Conservation (phyloP, 2,329 filamentous ascomycete genomes). For the Rutstroemia sp. region DNA sequence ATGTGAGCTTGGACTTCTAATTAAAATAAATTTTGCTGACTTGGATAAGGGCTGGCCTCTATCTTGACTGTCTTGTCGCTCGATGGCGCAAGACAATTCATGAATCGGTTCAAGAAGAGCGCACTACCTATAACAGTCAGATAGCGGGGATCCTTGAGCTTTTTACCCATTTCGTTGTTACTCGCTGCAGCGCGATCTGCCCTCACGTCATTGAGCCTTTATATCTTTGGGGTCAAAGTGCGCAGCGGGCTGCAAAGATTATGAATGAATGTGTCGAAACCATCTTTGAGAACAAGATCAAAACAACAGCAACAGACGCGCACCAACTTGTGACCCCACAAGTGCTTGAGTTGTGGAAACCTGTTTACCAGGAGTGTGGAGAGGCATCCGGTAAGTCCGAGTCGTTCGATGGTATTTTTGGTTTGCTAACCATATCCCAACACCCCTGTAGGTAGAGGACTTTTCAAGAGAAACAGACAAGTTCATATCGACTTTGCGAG, state of each 20-base stretch:
- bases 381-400: conserved; percentile 3
- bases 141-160: not conserved
- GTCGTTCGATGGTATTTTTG: not conserved
- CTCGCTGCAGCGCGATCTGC: not conserved
- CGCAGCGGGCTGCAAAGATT: not conserved
- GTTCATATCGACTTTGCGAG: conserved; percentile 4
- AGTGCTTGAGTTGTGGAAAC: not conserved
- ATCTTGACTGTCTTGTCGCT: not conserved
- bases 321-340: not conserved
- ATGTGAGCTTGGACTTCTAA: conserved; percentile 11
- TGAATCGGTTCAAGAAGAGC: not conserved
- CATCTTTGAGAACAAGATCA: not conserved
- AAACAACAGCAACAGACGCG: not conserved
- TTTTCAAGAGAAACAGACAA: conserved; percentile 11
- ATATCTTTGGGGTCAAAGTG: not conserved
- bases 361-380: conserved; percentile 7
- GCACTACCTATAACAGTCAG: not conserved
- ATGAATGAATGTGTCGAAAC: not conserved
- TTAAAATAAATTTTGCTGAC: not conserved
- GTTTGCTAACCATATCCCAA: not conserved
- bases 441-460: conserved; percentile 8
- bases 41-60: not conserved
- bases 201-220: not conserved
- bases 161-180: not conserved
- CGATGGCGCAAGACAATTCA: not conserved